Evolutionary conservation across 2,329 filamentous ascomycete species (phyloP).

Genomic region (Coniosporium tulheliwenetii): DNA sequence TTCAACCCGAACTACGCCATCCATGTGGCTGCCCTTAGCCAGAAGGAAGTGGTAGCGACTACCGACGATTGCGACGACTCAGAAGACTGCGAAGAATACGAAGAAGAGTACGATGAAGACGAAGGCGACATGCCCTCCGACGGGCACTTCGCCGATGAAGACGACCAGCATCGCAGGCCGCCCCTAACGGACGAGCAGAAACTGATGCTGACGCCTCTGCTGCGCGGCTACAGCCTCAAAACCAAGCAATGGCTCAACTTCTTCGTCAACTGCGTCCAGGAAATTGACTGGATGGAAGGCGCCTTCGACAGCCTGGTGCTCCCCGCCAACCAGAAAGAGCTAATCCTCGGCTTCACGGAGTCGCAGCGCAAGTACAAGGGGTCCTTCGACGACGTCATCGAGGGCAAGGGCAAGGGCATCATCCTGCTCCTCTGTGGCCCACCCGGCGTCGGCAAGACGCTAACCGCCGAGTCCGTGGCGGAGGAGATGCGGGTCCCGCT

Average conservation of each 20-base stretch:
- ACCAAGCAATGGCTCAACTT: conserved; percentile 28
- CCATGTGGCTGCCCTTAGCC: conserved; percentile 20
- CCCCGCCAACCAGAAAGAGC: conserved; percentile 28
- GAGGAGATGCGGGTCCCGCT: conserved; percentile 35
- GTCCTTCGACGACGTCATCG: conserved; percentile 33
- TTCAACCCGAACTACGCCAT: conserved; percentile 28
- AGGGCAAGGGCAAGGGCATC: conserved; percentile 36
- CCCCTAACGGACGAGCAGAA: conserved; percentile 15
- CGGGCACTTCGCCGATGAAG: conserved; percentile 12
- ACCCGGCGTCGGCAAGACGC: conserved; percentile 39
- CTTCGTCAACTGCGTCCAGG: conserved; percentile 20
- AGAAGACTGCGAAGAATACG: conserved; percentile 6
- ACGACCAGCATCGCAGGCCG: conserved; percentile 8
- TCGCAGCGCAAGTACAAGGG: conserved; percentile 22
- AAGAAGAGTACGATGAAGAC: conserved; percentile 5
- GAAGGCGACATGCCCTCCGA: conserved; percentile 18
- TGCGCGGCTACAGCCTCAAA: conserved; percentile 21
- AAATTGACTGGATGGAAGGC: conserved; percentile 27
- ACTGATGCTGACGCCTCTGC: conserved; percentile 14
- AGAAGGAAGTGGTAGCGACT: conserved; percentile 2
- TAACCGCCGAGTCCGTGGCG: conserved; percentile 34
- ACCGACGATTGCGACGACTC: conserved; percentile 1
- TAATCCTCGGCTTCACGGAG: conserved; percentile 31
- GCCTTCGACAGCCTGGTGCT: conserved; percentile 35
- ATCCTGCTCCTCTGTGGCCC: conserved; percentile 35